Conservation (phyloP, 2,329 filamentous ascomycete genomes). For the Chaetomiaceae sp. region DNA sequence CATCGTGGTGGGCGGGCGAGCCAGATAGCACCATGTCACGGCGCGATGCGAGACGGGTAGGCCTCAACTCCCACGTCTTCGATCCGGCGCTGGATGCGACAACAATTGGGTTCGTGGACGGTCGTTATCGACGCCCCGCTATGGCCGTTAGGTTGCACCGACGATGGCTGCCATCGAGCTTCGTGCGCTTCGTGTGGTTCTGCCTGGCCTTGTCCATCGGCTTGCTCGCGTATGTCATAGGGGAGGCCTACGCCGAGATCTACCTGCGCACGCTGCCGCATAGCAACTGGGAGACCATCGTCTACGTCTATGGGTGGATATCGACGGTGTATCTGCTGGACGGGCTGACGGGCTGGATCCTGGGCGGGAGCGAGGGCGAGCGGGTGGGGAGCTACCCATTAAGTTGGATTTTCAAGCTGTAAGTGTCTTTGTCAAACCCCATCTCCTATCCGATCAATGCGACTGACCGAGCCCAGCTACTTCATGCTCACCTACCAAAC, state of each 20-base stretch:
- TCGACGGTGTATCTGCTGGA: constrained; percentile 62
- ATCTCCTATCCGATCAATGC: not conserved
- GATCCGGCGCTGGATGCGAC: constrained; percentile 34
- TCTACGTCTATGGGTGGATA: constrained; percentile 69
- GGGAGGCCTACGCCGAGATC: constrained; percentile 65
- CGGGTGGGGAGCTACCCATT: constrained; percentile 66
- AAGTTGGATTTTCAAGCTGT: constrained; percentile 68
- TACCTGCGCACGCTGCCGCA: constrained; percentile 64
- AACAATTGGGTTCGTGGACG: constrained; percentile 23
- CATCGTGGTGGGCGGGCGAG: constrained; percentile 62
- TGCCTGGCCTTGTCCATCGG: constrained; percentile 59
- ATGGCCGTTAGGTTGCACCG: constrained; percentile 42
- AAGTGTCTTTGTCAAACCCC: constrained; percentile 30
- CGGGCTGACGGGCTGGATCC: constrained; percentile 60
- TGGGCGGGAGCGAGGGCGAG: constrained; percentile 62
- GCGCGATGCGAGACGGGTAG: constrained; percentile 39
- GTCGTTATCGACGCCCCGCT: constrained; percentile 22
- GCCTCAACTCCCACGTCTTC: constrained; percentile 35
- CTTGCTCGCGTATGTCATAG: constrained; percentile 62
- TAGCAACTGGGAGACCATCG: constrained; percentile 60
- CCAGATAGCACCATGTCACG: constrained; percentile 41
- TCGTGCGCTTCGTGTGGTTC: constrained; percentile 67
- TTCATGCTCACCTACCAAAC: constrained; percentile 68
- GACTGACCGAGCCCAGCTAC: constrained; percentile 41
- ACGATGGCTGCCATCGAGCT: constrained; percentile 60